A percentile compares a stretch with the other conserved stretches of the same genome.
Conservation (phyloP, 2,329 filamentous ascomycete species). For the Phialophora macrospora region DNA sequence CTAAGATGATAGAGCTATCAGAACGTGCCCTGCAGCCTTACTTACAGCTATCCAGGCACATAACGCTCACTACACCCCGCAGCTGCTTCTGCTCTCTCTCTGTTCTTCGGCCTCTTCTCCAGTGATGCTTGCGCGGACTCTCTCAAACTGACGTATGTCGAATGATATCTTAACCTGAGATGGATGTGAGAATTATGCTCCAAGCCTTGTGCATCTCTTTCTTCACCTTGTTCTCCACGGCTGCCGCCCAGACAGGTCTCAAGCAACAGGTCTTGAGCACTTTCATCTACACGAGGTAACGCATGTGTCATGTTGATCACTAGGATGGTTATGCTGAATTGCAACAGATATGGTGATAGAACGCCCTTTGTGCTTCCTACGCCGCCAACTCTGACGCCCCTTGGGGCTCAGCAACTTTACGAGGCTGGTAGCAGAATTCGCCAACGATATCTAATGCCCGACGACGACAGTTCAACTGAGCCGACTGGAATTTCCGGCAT, state of each 20-base stretch:
- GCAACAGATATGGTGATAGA: constrained; percentile 56
- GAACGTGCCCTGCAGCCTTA: constrained; percentile 29
- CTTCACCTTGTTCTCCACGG: constrained; percentile 23
- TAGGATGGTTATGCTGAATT: background rate
- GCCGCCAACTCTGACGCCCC: constrained; percentile 53
- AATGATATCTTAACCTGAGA: constrained; percentile 4
- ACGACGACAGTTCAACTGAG: constrained; percentile 13
- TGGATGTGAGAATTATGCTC: constrained; percentile 16
- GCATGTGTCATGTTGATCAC: background rate
- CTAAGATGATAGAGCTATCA: constrained; percentile 20
- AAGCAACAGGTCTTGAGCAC: constrained; percentile 52
- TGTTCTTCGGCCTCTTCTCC: constrained; percentile 14
- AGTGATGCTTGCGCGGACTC: constrained; percentile 5
- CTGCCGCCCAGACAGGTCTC: constrained; percentile 36
- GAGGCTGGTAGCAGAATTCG: constrained; percentile 58
- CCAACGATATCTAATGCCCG: constrained; percentile 55
- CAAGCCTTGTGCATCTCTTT: constrained; percentile 19
- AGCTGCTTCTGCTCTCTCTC: constrained; percentile 10
- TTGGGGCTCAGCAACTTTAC: constrained; percentile 61
- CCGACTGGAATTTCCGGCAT: constrained; percentile 51
- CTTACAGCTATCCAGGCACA: constrained; percentile 16
- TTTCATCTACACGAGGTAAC: constrained; percentile 55
- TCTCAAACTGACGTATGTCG: background rate
- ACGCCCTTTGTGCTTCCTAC: constrained; percentile 52
- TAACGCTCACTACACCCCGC: constrained; percentile 34